Conservation (phyloP, 805 yeast genomes). For the Cyberlindnera nakhonratchasimensis region DNA sequence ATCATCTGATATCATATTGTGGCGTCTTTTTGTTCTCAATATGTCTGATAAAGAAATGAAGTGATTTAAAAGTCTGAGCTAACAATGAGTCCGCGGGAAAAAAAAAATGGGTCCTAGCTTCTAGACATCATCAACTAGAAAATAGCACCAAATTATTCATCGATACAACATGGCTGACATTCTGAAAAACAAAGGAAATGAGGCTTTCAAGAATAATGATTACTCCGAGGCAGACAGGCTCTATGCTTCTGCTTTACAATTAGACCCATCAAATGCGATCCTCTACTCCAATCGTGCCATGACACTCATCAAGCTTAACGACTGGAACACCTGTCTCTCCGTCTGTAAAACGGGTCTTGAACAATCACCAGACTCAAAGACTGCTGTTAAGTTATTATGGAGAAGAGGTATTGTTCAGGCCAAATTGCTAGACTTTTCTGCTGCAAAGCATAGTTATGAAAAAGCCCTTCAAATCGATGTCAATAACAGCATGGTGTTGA, state of each 20-base stretch:
- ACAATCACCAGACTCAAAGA: slow-evolving; percentile 28
- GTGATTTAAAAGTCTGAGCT: too few relatives aligned
- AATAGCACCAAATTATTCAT: too few relatives aligned
- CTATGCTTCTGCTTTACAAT: slow-evolving; percentile 53
- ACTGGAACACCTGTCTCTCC: slow-evolving; percentile 45
- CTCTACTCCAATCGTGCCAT: slow-evolving; percentile 68
- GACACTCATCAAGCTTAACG: slow-evolving; percentile 50
- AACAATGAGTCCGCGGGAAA: not conserved
- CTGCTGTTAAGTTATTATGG: slow-evolving; percentile 47
- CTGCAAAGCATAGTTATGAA: slow-evolving; percentile 32
- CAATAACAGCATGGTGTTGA: slow-evolving; percentile 35
- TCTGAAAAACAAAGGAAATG: slow-evolving; percentile 45
- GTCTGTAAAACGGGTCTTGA: slow-evolving; percentile 50
- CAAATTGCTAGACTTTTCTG: slow-evolving; percentile 25
- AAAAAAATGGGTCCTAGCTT: not conserved
- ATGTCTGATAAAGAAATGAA: too few relatives aligned
- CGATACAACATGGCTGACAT: slow-evolving; percentile 26
- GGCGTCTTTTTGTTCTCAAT: too few relatives aligned
- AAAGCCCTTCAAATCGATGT: slow-evolving; percentile 42
- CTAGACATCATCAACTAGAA: not conserved
- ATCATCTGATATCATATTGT: slow-evolving; percentile 40
- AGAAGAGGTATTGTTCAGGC: slow-evolving; percentile 44
- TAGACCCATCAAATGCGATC: slow-evolving; percentile 49
- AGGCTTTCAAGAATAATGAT: slow-evolving; percentile 43
- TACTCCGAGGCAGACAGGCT: slow-evolving; percentile 48